phyloP scores from a whole-genome alignment of 2,329 filamentous ascomycete genomes.

The Ophiostoma sp. region DNA sequence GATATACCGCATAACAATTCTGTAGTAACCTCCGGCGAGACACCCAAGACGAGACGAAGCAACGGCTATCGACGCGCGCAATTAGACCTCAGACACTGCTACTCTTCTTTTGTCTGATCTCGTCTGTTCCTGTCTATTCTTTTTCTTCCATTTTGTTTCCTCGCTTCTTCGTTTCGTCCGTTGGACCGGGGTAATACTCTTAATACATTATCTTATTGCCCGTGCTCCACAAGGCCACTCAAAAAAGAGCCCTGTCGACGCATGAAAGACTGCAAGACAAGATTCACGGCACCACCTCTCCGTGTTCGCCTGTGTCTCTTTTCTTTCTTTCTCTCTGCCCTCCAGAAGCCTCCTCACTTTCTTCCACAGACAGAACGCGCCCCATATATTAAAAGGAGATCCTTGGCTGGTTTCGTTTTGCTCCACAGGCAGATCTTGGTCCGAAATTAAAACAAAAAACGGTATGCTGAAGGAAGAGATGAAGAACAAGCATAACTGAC shows the following conservation, averaged over 20 bases:
- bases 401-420: slow-evolving; percentile 8
- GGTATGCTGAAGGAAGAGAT: slow-evolving; percentile 10
- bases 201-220: background rate
- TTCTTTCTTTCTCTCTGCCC: background rate
- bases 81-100: background rate
- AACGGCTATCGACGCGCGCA: background rate
- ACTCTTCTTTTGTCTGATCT: background rate
- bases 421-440: slow-evolving; percentile 23
- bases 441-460: slow-evolving; percentile 16
- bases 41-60: slow-evolving; percentile 14
- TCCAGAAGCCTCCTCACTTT: slow-evolving; percentile 2
- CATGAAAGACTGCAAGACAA: background rate
- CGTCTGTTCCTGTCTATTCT: background rate
- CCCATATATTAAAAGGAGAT: slow-evolving; percentile 24
- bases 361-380: background rate
- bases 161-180: background rate
- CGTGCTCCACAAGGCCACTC: slow-evolving; percentile 19
- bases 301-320: background rate
- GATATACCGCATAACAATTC: background rate
- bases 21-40: background rate
- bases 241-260: background rate
- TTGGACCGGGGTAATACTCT: background rate
- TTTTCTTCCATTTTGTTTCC: background rate
- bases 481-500: background rate
- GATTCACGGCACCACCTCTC: background rate